Evolutionary conservation across 257 asterid genomes (phyloP), one percentile per base, ranked within the genome.

Genomic region (Nicotiana knightiana): DNA sequence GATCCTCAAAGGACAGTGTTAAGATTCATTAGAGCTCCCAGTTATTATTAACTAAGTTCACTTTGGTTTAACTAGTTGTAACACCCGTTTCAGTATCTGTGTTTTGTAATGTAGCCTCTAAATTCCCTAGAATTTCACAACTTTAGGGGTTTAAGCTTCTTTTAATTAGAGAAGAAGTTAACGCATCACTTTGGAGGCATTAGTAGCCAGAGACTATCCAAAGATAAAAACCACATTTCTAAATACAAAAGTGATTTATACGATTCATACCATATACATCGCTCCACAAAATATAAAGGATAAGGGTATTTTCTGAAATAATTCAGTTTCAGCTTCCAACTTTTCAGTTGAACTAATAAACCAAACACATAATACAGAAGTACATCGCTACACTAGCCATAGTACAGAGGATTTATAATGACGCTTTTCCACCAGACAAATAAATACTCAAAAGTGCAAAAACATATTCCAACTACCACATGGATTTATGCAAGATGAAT

Each of bases 171-270:
- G 17, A n/a, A 18, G 30, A 68, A 68, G 77, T 68, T 39, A 39
- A 68, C 18, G 76, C 54, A 67, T 68, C 57, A 10, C 77, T 68
- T 68, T n/a, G 57, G 57, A 39, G 77, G 57, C 77, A 68, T 39
- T 68, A 39, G 57, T 68, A 18, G 77, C 57, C 4, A 68, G 57
- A 39, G 57, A 37, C 55, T 35, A 33, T 13, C 51, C 75, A 2
- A 66, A 4, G 17, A 37, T 33, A 8, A 67, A 64, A 66, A 33
- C 75, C 75, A 28, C 43, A 32, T 66, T 46, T 33, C 16, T 66
- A 32, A 13, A 32, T 66, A 32, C 2, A 24, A 33, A 67, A 37
- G 4, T 37, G 30, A 37, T 67, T 17, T 21, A 18, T 67, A 37
- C 4, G 55, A 37, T 67, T 67, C 53, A 9, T 16, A 9, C 55